Conservation (phyloP, 768 basidiomycete species). For the Boletus subparvulus region DNA sequence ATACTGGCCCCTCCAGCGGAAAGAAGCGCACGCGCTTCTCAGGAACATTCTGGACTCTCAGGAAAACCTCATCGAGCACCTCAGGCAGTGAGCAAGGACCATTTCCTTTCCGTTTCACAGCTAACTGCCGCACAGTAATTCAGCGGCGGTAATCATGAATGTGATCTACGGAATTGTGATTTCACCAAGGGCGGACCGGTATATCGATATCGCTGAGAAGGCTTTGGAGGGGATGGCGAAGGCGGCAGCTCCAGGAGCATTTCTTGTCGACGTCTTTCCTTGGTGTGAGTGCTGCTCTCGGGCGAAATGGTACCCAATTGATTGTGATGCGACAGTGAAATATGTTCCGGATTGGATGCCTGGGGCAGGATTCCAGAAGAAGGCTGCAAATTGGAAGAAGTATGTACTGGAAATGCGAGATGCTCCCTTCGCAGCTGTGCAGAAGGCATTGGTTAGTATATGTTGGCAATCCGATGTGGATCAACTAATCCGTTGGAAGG, state of each 20-base stretch:
- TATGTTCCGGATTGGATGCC: constrained; percentile 54
- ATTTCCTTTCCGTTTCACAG: neutral
- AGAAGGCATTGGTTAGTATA: constrained; percentile 38
- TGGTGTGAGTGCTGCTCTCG: constrained; percentile 27
- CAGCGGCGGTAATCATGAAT: constrained; percentile 53
- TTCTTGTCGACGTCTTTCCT: constrained; percentile 52
- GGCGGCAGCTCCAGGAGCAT: constrained; percentile 52
- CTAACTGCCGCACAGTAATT: constrained; percentile 36
- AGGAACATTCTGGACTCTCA: constrained; percentile 44
- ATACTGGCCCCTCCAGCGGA: constrained; percentile 47
- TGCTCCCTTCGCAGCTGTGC: constrained; percentile 40
- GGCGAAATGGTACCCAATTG: neutral
- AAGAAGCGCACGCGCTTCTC: constrained; percentile 46
- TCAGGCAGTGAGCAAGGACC: constrained; percentile 43
- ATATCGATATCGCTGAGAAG: constrained; percentile 52
- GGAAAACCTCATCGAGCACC: constrained; percentile 45
- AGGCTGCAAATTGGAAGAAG: constrained; percentile 49
- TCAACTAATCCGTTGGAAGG: constrained; percentile 12
- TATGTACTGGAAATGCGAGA: constrained; percentile 51
- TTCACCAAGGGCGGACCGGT: constrained; percentile 42
- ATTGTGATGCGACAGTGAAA: constrained; percentile 40
- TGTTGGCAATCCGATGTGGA: neutral
- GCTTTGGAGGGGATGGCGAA: constrained; percentile 51
- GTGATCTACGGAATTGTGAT: constrained; percentile 52
- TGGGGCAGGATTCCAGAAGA: constrained; percentile 49